Evolutionary conservation across 2,329 filamentous ascomycete genomes (phyloP).

Genomic region (Xylariales sp.): DNA sequence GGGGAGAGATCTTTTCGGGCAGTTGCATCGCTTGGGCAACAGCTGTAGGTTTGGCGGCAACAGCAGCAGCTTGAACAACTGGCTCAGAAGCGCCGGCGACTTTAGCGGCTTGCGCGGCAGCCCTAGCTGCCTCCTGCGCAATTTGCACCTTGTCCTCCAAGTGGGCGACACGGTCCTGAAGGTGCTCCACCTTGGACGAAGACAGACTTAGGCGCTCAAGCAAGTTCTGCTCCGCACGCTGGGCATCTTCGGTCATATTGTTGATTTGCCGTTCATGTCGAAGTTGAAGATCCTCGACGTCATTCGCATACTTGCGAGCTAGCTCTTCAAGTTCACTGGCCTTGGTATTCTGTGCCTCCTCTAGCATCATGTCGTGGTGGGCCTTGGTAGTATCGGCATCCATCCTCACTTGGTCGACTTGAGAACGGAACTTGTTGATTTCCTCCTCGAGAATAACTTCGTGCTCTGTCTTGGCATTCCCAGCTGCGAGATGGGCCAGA

Average conservation of each 20-base stretch:
- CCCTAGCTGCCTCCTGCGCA: conserved; percentile 77
- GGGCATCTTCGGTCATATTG: conserved; percentile 74
- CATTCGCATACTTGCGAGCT: conserved; percentile 57
- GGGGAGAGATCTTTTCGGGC: conserved; percentile 86
- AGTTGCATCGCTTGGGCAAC: conserved; percentile 42
- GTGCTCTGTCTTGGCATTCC: conserved; percentile 70
- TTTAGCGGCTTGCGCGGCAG: conserved; percentile 34
- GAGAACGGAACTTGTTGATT: conserved; percentile 63
- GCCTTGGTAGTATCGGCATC: conserved; percentile 78
- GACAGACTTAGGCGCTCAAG: conserved; percentile 77
- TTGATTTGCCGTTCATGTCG: conserved; percentile 70
- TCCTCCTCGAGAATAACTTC: conserved; percentile 79
- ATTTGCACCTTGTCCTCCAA: conserved; percentile 90
- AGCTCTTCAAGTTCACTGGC: conserved; percentile 21
- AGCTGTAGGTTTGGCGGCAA: conserved; percentile 33
- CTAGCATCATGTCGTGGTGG: conserved; percentile 76
- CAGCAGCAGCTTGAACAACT: conserved; percentile 41
- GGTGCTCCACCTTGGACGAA: conserved; percentile 76
- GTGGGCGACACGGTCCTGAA: conserved; percentile 78
- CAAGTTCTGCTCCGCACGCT: conserved; percentile 73
- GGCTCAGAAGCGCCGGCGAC: conserved; percentile 34
- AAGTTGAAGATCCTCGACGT: conserved; percentile 68
- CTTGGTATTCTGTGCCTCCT: conserved; percentile 61
- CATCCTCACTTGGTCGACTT: conserved; percentile 72
- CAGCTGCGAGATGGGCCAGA: conserved; percentile 67